Evolutionary conservation across 768 basidiomycete species (phyloP), one percentile per base, ranked within the genome.

Genomic region (Jaapia argillacea): DNA sequence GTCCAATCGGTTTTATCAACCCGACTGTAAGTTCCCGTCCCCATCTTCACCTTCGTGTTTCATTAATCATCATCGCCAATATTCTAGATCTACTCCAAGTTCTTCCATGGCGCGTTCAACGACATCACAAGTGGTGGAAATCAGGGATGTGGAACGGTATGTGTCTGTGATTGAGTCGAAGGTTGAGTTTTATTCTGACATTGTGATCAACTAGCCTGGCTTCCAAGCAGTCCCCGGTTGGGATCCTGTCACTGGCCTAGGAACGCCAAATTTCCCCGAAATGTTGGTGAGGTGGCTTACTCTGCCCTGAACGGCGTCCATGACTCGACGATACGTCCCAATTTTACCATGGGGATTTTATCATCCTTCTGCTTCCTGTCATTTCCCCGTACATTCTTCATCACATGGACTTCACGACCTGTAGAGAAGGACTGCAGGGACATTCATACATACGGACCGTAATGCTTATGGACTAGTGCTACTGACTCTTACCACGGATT

Each of bases 1-100:
- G n/a, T n/a, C 54, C 77, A 1, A 61, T 83, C 18, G 81, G 79
- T 2, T 81, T 80, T 59, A 56, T 80, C 45, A 81, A 80, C 50
- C 77, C 71, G 28, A 33, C 28, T 16, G 28, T 39, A 39, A 12
- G 38, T 33, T 16, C 28, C 10, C 16, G 10, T 33, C 28, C 28
- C 16, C 10, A 10, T 33, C 28, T n/a, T n/a, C 10, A 10, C 28
- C 28, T 10, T 33, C 28, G 28, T 33, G 10, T 10, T 10, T 10
- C 16, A 33, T 33, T 33, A 16, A 33, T 16, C 37, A 7, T 38
- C n/a, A n/a, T n/a, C n/a, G 21, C 21, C 22, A 10, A 7, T 21
- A 7, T 12, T 23, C 16, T 41, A 73, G 70, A 68, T 74, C 33
- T 74, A 75, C 53, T 65, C 71, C 12, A 22, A 54, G 16, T 42